Conservation (phyloP, 2,329 filamentous ascomycete species). For the Iodosphaeria phyllophila region DNA sequence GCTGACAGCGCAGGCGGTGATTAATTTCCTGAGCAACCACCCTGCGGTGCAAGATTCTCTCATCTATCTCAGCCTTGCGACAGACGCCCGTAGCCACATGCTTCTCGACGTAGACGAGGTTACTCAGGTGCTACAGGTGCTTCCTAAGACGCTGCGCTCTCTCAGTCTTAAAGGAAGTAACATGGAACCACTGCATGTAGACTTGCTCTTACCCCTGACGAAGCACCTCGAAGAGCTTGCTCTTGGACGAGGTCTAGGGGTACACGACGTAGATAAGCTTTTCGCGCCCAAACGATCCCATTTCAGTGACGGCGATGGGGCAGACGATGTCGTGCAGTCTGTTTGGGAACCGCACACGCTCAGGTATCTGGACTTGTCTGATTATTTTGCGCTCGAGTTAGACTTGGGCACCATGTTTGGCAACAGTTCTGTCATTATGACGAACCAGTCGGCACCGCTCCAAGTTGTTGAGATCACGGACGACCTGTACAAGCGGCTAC, state of each 20-base stretch:
- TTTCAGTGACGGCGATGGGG: slow-evolving; percentile 19
- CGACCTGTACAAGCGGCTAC: slow-evolving; percentile 44
- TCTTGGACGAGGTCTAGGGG: slow-evolving; percentile 46
- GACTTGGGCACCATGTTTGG: slow-evolving; percentile 34
- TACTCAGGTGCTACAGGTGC: slow-evolving; percentile 40
- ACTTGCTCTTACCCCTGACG: slow-evolving; percentile 42
- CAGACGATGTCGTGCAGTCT: slow-evolving; percentile 12
- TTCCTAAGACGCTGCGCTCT: slow-evolving; percentile 51
- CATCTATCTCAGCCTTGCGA: slow-evolving; percentile 54
- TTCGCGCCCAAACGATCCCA: no score
- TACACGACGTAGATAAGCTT: slow-evolving; percentile 46
- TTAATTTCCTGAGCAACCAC: slow-evolving; percentile 53
- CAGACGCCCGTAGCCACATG: slow-evolving; percentile 54
- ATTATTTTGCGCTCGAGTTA: slow-evolving; percentile 44
- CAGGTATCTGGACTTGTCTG: slow-evolving; percentile 60
- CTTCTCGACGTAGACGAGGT: slow-evolving; percentile 49
- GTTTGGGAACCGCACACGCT: slow-evolving; percentile 39
- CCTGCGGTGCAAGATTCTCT: slow-evolving; percentile 46
- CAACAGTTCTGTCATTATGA: slow-evolving; percentile 35
- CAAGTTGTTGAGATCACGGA: slow-evolving; percentile 61
- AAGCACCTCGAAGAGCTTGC: slow-evolving; percentile 63
- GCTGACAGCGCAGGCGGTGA: slow-evolving; percentile 45
- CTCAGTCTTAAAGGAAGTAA: slow-evolving; percentile 60
- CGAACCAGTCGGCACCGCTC: slow-evolving; percentile 42
- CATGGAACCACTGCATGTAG: slow-evolving; percentile 46